Evolutionary conservation across 1,284 basidiomycete genomes (phyloP).

Genomic region (Athelia psychrophila): DNA sequence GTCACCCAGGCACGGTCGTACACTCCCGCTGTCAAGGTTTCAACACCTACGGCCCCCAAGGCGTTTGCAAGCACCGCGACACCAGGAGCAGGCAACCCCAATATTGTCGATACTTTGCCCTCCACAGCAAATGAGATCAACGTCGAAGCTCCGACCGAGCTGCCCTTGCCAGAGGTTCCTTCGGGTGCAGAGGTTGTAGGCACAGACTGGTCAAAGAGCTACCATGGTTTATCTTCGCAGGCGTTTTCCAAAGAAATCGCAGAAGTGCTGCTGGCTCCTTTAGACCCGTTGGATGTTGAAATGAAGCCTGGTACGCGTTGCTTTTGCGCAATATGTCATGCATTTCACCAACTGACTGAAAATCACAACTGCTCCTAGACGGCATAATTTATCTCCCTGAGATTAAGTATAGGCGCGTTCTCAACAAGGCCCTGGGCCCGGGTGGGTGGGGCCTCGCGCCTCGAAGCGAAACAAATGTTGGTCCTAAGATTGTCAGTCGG

Average conservation of each 20-base stretch:
- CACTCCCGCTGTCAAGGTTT: constrained; percentile 12
- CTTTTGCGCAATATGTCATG: background rate
- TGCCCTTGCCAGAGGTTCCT: no score
- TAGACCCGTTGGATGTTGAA: constrained; percentile 83
- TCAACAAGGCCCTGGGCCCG: constrained; percentile 95
- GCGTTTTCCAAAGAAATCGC: constrained; percentile 81
- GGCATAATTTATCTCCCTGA: constrained; percentile 96
- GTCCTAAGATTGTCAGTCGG: constrained; percentile 84
- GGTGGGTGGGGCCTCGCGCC: constrained; percentile 98
- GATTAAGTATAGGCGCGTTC: constrained; percentile 94
- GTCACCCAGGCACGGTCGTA: constrained; percentile 19
- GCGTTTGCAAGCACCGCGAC: constrained; percentile 25
- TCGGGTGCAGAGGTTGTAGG: background rate
- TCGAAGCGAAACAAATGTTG: constrained; percentile 89
- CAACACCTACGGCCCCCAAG: constrained; percentile 13
- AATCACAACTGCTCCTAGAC: constrained; percentile 57
- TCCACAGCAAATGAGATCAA: constrained; percentile 12
- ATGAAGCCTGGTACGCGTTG: constrained; percentile 81
- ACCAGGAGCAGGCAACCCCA: constrained; percentile 12
- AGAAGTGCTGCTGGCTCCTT: constrained; percentile 71
- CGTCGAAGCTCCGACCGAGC: background rate
- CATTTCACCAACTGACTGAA: constrained; percentile 2
- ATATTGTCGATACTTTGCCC: constrained; percentile 15
- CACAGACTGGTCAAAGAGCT: constrained; percentile 89
- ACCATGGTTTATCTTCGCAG: constrained; percentile 75